Evolutionary conservation across 768 basidiomycete species (phyloP), one percentile per base, ranked within the genome.

Genomic region (Suillus clintonianus): DNA sequence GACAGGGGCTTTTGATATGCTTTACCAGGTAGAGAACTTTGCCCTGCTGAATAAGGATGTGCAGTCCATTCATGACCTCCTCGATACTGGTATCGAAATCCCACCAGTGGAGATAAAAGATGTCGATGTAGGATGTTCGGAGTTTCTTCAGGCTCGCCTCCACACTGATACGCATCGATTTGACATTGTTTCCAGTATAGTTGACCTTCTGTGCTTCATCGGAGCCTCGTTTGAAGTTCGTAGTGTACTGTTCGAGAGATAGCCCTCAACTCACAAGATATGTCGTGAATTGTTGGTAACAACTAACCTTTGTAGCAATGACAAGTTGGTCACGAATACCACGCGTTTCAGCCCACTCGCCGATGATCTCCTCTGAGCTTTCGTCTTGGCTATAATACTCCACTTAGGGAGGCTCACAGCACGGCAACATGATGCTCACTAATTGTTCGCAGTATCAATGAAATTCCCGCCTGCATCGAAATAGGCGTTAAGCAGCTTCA

Each of bases 141-240:
- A 72, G 65, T 45, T 68, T 70, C 57, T 69, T 67, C 61, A 67
- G 61, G 59, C 62, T 65, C 9, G 69, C 76, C 27, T 73, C 68
- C 2, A 85, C 71, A 24, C 79, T 78, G 50, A 83, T 39, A 30
- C 75, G 73, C 69, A 85, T 70, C 4, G 76, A 77, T 67, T 86
- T 85, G 64, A 72, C 62, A 62, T 75, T 77, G 68, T 89, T 87
- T 2, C 87, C 87, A 2, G 67, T 68, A 65, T 80, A 84, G 55
- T 81, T 71, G 1, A 77, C 72, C 50, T 82, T 78, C 50, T 80
- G 75, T 22, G 60, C 59, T 62, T 67, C 50, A 14, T 36, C 32
- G 10, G 71, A 56, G 17, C 59, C 67, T 7, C 56, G 42, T 37
- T 72, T 48, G 55, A 62, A 75, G 34, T 68, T 74, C 11, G 65